A percentile compares a stretch with the other conserved stretches of the same genome.
phyloP scores from a whole-genome alignment of 805 yeast species.

The Saccharomycopsis guyanensis region DNA sequence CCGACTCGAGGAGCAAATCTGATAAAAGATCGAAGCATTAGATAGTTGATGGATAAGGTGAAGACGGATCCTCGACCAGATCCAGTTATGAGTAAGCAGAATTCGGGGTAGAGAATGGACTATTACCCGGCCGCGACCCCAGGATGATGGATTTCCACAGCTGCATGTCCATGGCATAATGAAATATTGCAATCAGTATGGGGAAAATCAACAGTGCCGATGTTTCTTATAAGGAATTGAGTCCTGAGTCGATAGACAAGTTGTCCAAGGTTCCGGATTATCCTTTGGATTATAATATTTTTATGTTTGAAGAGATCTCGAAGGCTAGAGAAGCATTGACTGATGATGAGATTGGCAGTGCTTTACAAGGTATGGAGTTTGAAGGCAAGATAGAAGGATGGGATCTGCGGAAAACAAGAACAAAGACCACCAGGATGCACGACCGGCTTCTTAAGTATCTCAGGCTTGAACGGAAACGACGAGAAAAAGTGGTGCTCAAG shows the following conservation, averaged over 20 bases:
- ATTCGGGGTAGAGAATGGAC: too few species aligned
- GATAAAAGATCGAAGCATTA: neutral
- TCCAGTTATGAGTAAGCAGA: too few species aligned
- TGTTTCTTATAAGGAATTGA: constrained; percentile 20
- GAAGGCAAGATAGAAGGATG: neutral
- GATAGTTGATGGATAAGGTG: neutral
- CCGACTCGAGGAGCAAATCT: neutral
- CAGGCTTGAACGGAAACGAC: constrained; percentile 31
- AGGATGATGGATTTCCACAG: too few species aligned
- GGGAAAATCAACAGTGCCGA: neutral
- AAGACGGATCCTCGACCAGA: too few species aligned
- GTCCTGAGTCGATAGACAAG: constrained; percentile 16
- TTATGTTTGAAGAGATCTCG: constrained; percentile 29
- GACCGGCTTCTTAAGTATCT: constrained; percentile 29
- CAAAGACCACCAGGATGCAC: constrained; percentile 30
- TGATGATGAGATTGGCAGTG: constrained; percentile 22
- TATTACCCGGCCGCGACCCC: too few species aligned
- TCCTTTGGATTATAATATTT: constrained; percentile 33
- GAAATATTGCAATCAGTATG: too few species aligned
- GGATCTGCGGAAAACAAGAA: constrained; percentile 8
- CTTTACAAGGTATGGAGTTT: neutral
- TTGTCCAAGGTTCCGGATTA: constrained; percentile 29
- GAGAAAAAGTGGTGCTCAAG: constrained; percentile 26
- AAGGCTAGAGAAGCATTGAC: constrained; percentile 21
- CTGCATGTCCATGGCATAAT: too few species aligned